Evolutionary conservation across 768 basidiomycete genomes (phyloP), one percentile per base, ranked within the genome.

Genomic region (Sutorius australiensis): DNA sequence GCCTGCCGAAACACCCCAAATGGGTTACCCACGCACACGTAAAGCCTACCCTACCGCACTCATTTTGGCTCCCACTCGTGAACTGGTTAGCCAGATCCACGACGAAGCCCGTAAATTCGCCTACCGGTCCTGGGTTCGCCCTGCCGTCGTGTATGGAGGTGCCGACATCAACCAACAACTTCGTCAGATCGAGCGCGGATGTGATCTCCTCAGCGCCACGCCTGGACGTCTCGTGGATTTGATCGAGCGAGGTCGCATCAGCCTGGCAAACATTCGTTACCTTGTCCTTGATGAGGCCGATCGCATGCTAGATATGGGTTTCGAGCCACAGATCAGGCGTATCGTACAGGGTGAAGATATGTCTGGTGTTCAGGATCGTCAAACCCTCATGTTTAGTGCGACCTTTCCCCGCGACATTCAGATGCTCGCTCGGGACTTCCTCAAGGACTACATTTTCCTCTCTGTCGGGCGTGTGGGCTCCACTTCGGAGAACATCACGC

Each of bases 251-350:
- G 97, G 97, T 12, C 84, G 91, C 54, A 98, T 99, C 79, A 92
- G 89, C 67, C 81, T 99, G 56, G 84, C 92, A 60, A 98, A 98
- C 74, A 87, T 99, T 77, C 88, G 92, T 64, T 98, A 97, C 73
- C 87, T 99, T 53, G 97, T 99, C 27, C 87, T 99, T 50, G 97
- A 99, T 65, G 97, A 99, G 76, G 97, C 97, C 56, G 97, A 99
- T 78, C 90, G 97, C 66, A 99, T 99, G 97, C 82, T 99, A 67
- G 97, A 99, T 78, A 99, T 99, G 97, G 97, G 97, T 87, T 99
- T 99, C 80, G 97, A 99, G 73, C 97, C 97, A 51, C 97, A 98
- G 75, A 99, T 99, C 66, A 83, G 97, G 58, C 83, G 93, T 31
- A 99, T 99, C 67, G 97, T 99, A 17, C 92, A 99, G 72, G 90